These are phyloP conservation scores for Solanum chacoense DNA, from an alignment of 305 asterid species.

Conservation along the genomic window DNA sequence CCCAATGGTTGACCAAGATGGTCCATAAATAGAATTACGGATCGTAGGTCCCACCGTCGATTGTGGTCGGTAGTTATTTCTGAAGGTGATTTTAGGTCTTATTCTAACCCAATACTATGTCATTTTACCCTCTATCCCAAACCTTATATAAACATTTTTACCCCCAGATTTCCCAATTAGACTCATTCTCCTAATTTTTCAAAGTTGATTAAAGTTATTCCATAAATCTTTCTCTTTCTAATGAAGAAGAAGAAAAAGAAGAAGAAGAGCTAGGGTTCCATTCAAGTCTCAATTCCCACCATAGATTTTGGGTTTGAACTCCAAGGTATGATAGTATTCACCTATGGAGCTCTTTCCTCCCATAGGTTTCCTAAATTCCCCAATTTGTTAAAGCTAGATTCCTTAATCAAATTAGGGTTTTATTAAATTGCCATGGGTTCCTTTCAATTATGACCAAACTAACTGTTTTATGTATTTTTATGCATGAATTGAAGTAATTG, in stretches of 20 bases:
- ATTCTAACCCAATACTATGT: too few relatives aligned
- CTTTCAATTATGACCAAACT: background rate
- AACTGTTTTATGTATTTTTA: background rate
- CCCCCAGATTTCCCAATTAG: too few relatives aligned
- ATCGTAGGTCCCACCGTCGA: too few relatives aligned
- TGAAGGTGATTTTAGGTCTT: too few relatives aligned
- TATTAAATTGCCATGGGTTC: background rate
- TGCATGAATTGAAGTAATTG: background rate
- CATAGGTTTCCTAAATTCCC: background rate
- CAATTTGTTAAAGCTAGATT: background rate
- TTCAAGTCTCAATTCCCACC: background rate
- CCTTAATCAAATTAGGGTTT: background rate
- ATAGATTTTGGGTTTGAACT: background rate
- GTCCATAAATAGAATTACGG: too few relatives aligned
- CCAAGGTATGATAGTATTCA: background rate
- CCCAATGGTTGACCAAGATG: too few relatives aligned
- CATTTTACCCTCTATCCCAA: too few relatives aligned
- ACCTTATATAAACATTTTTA: too few relatives aligned
- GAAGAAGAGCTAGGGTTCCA: background rate
- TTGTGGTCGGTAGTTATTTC: too few relatives aligned
- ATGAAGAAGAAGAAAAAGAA: too few relatives aligned
- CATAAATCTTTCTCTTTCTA: background rate
- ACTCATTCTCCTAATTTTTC: too few relatives aligned
- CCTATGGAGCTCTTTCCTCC: background rate
- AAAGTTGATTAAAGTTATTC: background rate